These are phyloP conservation scores for Amphicarpaea edgeworthii DNA, from an alignment of 306 rosid genomes.

Conservation along the genomic window DNA sequence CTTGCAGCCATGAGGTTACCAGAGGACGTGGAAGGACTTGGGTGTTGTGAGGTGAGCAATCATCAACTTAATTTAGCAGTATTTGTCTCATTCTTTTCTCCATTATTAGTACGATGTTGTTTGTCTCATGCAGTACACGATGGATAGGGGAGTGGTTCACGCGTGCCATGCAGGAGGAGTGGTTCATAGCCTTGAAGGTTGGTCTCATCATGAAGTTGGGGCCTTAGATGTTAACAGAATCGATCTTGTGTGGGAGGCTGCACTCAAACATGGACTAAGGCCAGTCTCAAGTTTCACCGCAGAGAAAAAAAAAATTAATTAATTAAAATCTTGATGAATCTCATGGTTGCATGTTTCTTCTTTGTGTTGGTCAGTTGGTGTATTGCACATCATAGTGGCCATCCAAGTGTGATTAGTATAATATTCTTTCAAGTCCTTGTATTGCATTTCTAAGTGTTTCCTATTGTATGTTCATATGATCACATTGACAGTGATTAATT, in stretches of 20 bases:
- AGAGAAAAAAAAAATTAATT: not conserved
- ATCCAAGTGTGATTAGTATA: slow-evolving; percentile 30
- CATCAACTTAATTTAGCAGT: not conserved
- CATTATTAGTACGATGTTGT: not conserved
- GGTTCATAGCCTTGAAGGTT: slow-evolving; percentile 86
- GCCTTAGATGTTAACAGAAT: slow-evolving; percentile 87
- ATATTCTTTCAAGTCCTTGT: slow-evolving; percentile 11
- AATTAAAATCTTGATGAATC: not conserved
- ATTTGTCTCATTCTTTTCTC: not conserved
- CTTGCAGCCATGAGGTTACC: slow-evolving; percentile 98
- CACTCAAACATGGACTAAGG: slow-evolving; percentile 80
- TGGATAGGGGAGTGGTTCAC: slow-evolving; percentile 96
- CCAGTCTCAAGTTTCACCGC: slow-evolving; percentile 57
- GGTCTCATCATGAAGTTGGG: slow-evolving; percentile 96
- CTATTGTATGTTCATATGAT: slow-evolving; percentile 1
- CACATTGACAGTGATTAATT: slow-evolving; percentile 37
- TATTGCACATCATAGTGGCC: slow-evolving; percentile 33
- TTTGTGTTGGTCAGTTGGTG: slow-evolving; percentile 28
- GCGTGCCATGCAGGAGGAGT: slow-evolving; percentile 99
- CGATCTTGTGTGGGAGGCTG: slow-evolving; percentile 94
- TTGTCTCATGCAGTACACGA: slow-evolving; percentile 71
- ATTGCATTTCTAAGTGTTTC: not conserved
- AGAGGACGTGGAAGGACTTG: slow-evolving; percentile 81
- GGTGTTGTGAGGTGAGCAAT: slow-evolving; percentile 76
- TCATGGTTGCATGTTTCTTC: too few species aligned